Percentiles rank a stretch among this genome's conserved stretches.
Conservation (phyloP, 306 rosid genomes). For the Sicyos baderoa region DNA sequence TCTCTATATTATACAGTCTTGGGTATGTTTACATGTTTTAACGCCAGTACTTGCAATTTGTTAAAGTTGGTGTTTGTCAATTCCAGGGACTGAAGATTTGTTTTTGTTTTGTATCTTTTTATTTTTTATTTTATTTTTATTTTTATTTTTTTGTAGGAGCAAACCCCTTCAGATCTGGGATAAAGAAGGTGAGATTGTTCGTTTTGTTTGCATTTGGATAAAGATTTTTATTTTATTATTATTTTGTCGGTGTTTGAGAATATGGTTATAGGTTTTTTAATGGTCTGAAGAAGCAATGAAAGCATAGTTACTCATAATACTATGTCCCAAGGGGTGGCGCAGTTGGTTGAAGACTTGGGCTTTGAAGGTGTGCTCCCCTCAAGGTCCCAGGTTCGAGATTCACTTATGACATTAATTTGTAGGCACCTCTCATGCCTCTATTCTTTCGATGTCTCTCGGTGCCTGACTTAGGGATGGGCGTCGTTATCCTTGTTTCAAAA, state of each 20-base stretch:
- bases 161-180: conserved; percentile 99
- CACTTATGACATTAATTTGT: too few relatives aligned
- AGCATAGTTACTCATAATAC: neutral
- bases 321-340: too few relatives aligned
- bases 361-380: too few relatives aligned
- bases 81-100: neutral
- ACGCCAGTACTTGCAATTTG: neutral
- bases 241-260: neutral
- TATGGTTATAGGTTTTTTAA: neutral
- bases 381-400: too few relatives aligned
- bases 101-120: too few relatives aligned
- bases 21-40: conserved; percentile 45
- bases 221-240: neutral
- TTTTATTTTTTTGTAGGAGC: conserved; percentile 42
- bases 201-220: neutral
- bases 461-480: too few relatives aligned
- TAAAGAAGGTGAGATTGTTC: conserved; percentile 68
- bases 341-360: too few relatives aligned
- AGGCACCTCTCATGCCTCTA: too few relatives aligned
- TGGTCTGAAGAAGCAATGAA: neutral
- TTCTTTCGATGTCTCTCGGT: too few relatives aligned
- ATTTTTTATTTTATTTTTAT: too few relatives aligned
- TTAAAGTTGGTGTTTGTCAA: neutral
- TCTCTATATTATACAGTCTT: conserved; percentile 84
- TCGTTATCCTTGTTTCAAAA: too few relatives aligned